phyloP scores from a whole-genome alignment of 2,329 filamentous ascomycete genomes.

The Penicillium brevicompactum region DNA sequence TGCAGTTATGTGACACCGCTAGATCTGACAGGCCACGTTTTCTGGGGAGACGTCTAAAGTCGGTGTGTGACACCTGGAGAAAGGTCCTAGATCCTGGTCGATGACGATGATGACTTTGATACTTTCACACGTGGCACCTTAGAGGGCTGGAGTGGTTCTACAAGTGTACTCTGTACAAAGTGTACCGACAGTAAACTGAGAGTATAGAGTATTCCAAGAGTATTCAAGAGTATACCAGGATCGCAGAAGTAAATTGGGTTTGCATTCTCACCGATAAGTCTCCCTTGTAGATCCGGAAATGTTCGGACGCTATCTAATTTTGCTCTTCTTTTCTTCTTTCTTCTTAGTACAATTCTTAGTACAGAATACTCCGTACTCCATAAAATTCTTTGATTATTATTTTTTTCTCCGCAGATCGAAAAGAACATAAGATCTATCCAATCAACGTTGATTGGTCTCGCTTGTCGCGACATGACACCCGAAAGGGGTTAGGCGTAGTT shows the following conservation, averaged over 20 bases:
- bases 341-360: no score
- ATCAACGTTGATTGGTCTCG: constrained; percentile 9
- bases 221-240: no score
- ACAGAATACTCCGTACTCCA: no score
- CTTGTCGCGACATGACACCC: constrained; percentile 29
- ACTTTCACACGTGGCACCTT: constrained; percentile 18
- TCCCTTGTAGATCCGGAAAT: constrained; percentile 9
- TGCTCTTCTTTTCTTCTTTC: background rate
- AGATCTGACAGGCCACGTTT: constrained; percentile 18
- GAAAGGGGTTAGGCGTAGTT: constrained; percentile 13
- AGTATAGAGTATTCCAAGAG: no score
- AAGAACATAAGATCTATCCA: constrained; percentile 4
- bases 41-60: constrained; percentile 17
- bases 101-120: constrained; percentile 4
- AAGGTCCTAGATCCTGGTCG: background rate
- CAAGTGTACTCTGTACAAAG: no score
- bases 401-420: constrained; percentile 1
- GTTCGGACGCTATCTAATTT: constrained; percentile 5
- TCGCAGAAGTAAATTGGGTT: no score
- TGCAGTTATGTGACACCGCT: constrained; percentile 11
- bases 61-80: constrained; percentile 8
- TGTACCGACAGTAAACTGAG: no score
- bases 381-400: background rate
- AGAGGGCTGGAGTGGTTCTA: background rate
- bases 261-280: no score